phyloP scores from a whole-genome alignment of 1,284 basidiomycete genomes.

The Gymnopus androsaceus region DNA sequence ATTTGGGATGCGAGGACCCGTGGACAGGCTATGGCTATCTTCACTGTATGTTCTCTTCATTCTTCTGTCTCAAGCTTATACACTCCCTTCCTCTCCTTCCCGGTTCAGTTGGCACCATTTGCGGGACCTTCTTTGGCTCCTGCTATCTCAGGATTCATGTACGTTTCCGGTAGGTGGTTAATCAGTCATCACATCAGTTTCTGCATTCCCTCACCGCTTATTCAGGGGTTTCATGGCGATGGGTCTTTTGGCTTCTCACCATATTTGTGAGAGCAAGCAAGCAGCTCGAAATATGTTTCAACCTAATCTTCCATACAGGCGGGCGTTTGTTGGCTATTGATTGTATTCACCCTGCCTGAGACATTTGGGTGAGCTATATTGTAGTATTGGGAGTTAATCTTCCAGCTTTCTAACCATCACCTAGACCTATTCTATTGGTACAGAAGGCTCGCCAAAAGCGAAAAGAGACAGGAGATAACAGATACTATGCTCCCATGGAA shows the following conservation, averaged over 20 bases:
- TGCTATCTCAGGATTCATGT: conserved; percentile 61
- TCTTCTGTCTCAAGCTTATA: too few species aligned
- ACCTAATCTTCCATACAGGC: conserved; percentile 34
- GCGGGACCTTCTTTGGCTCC: conserved; percentile 56
- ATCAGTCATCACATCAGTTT: too few species aligned
- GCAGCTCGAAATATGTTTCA: background rate
- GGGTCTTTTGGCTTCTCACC: conserved; percentile 77
- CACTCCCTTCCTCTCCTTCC: too few species aligned
- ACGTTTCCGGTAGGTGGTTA: conserved; percentile 31
- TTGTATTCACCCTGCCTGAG: conserved; percentile 75
- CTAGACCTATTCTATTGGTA: conserved; percentile 56
- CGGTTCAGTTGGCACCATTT: too few species aligned
- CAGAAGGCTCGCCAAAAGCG: conserved; percentile 44
- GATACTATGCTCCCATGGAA: conserved; percentile 61
- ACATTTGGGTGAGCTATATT: too few species aligned
- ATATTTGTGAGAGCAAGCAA: conserved; percentile 65
- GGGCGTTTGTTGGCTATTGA: conserved; percentile 46
- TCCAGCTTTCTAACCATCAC: too few species aligned
- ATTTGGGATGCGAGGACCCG: conserved; percentile 71
- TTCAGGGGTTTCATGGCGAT: conserved; percentile 69
- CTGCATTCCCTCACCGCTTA: too few species aligned
- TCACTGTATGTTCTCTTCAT: too few species aligned
- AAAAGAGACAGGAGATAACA: conserved; percentile 56
- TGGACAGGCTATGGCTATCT: conserved; percentile 70
- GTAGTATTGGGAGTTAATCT: too few species aligned